Base-by-base conservation (phyloP, 352 stramenopile genomes). In the Phytophthora brassicae region DNA sequence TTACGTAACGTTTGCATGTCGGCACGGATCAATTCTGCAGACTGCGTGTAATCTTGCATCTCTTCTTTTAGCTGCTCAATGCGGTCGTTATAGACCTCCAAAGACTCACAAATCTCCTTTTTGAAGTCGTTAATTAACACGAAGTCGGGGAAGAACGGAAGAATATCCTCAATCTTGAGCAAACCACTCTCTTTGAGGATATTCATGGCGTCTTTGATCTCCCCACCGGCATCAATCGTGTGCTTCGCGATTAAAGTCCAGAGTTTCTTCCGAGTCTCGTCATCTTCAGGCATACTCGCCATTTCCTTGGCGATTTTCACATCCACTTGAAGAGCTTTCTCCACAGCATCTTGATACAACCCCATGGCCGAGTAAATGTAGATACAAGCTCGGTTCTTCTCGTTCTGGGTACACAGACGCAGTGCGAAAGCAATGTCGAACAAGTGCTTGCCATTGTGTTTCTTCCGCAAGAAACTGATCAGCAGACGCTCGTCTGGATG, bases 41-140 rank as follows among this genome's bases (percentile, higher is more conserved):
- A 95, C 43, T 94, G 75, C 31, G 88, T 96, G 68, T 95, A 97
- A 58, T 97, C 88, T 57, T 95, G 83, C 92, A 97, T 98, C 61
- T 98, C 91, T 50, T 87, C 84, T 56, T 97, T 97, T 16, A 98
- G 73, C 56, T 94, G 77, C 45, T 97, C 87, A 59, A 97, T 97
- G 50, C 85, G 85, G 58, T 94, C 81, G 65, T 95, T 95, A 72
- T 97, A 97, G 6, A 92, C 72, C 55, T 97, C 86, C 4, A 98
- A 76, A 19, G 86, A 96, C 48, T 95, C 83, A 55, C 90, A 97
- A 66, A 98, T 98, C 64, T 98, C 89, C 63, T 96, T 95, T 73
- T 98, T 98, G 69, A 98, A 98, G 49, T 95, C 84, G 66, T 98
- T 97, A 60, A 98, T 98, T 42, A 97, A 86, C 20, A 97, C 90